Evolutionary conservation across 768 basidiomycete species (phyloP), one percentile per base, ranked within the genome.

Genomic region (Leccinum truebloodii): DNA sequence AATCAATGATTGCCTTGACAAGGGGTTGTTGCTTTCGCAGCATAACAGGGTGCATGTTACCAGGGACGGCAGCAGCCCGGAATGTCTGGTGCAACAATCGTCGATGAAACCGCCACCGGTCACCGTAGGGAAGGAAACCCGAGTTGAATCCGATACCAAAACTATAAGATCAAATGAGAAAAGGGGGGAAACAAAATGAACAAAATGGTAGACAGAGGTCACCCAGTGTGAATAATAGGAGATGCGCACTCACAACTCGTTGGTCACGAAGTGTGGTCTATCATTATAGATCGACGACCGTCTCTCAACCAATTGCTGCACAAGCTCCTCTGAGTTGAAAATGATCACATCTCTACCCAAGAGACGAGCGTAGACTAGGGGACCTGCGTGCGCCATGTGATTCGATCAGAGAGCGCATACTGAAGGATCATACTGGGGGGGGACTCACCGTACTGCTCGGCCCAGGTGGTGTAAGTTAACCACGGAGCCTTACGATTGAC

Each of bases 11-110:
- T 22, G 48, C 46, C 12, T 44, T 24, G 18, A 65, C 52, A 4
- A 68, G 68, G 6, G 37, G 26, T 13, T n/a, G 26, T 18, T 58
- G 60, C 34, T 61, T 65, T 4, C 52, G 60, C 1, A 59, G 35
- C n/a, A 64, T 56, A n/a, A 68, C 3, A 5, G 63, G 62, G 3
- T 57, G 48, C 52, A 58, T 52, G 16, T 30, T 61, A n/a, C 51
- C 35, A 2, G 37, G 44, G n/a, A 63, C 37, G 16, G 55, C 59
- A 3, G 57, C 58, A 6, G 55, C 20, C 14, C 58, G 48, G n/a
- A 70, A 65, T 9, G 55, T 53, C 28, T 65, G 65, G 35, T 67
- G 64, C n/a, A 71, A 54, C 24, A 70, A 39, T 30, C 63, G 59
- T 37, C 71, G 62, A 39, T 4, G 52, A 26, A 52, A 32, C 52